Evolutionary conservation across 2,329 filamentous ascomycete species (phyloP).

Genomic region (Calonectria multiphialidica): DNA sequence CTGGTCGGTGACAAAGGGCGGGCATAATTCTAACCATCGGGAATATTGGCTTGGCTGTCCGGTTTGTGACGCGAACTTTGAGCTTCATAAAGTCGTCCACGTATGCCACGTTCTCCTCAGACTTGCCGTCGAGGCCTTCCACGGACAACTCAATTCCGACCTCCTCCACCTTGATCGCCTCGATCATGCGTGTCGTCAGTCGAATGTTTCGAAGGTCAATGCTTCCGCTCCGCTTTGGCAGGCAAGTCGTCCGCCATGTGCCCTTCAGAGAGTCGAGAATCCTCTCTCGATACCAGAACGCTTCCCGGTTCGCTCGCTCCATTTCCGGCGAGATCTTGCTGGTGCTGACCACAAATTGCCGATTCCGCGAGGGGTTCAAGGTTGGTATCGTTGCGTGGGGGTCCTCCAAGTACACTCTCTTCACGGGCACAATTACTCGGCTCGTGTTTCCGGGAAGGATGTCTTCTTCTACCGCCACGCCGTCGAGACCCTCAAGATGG

Average conservation of each 20-base stretch:
- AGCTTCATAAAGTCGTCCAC: conserved; percentile 74
- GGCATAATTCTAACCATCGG: conserved; percentile 84
- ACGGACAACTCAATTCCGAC: conserved; percentile 76
- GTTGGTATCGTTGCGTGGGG: conserved; percentile 83
- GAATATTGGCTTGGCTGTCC: conserved; percentile 74
- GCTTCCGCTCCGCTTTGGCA: conserved; percentile 68
- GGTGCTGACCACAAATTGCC: conserved; percentile 92
- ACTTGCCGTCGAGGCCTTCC: conserved; percentile 45
- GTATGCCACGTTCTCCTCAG: conserved; percentile 43
- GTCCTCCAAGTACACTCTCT: conserved; percentile 80
- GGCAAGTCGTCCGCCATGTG: conserved; percentile 73
- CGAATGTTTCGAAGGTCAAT: conserved; percentile 84
- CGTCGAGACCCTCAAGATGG: conserved; percentile 67
- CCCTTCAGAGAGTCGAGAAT: conserved; percentile 79
- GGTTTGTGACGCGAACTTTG: conserved; percentile 79
- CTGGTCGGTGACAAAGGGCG: conserved; percentile 78
- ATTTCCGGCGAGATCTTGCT: conserved; percentile 83
- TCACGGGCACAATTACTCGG: conserved; percentile 81
- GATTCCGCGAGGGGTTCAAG: conserved; percentile 82
- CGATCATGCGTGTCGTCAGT: conserved; percentile 82
- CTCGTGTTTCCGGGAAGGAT: conserved; percentile 78
- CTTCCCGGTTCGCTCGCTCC: conserved; percentile 82
- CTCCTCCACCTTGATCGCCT: conserved; percentile 85
- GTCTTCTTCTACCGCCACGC: conserved; percentile 63
- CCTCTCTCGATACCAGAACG: conserved; percentile 91